Conservation (phyloP, 148 eudicot genomes). For the Vaccinium macrocarpon region DNA sequence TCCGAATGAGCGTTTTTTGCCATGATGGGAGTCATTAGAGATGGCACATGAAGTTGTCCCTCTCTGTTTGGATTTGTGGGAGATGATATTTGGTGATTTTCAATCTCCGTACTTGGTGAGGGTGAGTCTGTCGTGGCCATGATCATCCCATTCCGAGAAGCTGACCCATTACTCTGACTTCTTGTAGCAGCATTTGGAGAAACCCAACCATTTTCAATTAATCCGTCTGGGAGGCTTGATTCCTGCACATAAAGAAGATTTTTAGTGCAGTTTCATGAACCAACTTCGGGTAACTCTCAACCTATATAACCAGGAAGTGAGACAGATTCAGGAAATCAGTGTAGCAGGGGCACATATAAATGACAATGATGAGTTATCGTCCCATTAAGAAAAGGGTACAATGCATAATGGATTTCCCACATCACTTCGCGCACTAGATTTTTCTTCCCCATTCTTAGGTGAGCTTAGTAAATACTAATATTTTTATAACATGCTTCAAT, state of each 20-base stretch:
- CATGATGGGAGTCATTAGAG: conserved; percentile 21
- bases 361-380: background rate
- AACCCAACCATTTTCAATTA: conserved; percentile 53
- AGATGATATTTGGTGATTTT: conserved; percentile 19
- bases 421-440: background rate
- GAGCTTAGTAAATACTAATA: no score
- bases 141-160: conserved; percentile 33
- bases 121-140: conserved; percentile 29
- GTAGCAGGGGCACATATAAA: background rate
- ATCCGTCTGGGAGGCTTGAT: conserved; percentile 75
- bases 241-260: conserved; percentile 51
- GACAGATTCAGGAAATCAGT: background rate
- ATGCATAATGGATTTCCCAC: background rate
- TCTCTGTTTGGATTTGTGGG: conserved; percentile 35
- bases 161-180: conserved; percentile 49
- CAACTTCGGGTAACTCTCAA: background rate
- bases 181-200: conserved; percentile 60
- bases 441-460: no score
- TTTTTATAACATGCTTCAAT: no score
- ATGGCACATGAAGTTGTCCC: conserved; percentile 27
- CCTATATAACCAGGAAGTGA: background rate
- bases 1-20: conserved; percentile 32
- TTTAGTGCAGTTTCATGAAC: conserved; percentile 10
- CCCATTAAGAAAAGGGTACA: background rate
- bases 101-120: conserved; percentile 26